These are phyloP conservation scores for Coemansia sp. DNA, from an alignment of 192 early-diverging fungal genomes.

Conservation along the genomic window DNA sequence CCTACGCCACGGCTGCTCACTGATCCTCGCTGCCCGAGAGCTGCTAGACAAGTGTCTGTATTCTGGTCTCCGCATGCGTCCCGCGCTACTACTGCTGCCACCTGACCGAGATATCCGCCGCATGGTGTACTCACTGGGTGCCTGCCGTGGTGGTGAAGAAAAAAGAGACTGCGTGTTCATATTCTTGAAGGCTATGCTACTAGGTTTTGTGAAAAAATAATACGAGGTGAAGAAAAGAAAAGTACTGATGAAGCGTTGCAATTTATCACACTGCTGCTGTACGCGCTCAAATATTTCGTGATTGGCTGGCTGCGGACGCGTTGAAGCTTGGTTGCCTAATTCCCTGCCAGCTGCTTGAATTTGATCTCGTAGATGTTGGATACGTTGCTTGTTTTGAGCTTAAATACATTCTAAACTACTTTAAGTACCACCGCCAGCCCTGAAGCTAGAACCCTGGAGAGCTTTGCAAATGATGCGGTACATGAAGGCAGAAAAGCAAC, in stretches of 20 bases:
- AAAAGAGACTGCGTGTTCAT: constrained; percentile 27
- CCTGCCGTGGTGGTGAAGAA: constrained; percentile 40
- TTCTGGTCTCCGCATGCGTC: constrained; percentile 18
- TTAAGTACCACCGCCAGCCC: too few species aligned
- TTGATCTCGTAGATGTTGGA: neutral
- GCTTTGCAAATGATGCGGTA: too few species aligned
- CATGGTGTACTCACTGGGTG: constrained; percentile 14
- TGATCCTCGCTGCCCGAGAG: constrained; percentile 26
- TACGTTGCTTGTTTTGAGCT: too few species aligned
- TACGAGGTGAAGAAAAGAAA: neutral
- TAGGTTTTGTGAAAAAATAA: neutral
- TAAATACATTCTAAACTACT: too few species aligned
- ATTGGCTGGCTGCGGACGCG: constrained; percentile 1
- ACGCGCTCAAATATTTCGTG: neutral
- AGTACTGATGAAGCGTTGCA: neutral
- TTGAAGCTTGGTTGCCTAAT: neutral
- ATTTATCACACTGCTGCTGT: neutral
- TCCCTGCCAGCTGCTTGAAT: neutral
- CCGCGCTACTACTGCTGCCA: constrained; percentile 10
- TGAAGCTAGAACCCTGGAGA: too few species aligned
- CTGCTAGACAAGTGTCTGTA: constrained; percentile 38
- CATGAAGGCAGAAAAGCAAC: too few species aligned
- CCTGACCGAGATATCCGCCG: constrained; percentile 35
- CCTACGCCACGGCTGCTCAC: constrained; percentile 47
- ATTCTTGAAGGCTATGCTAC: neutral